These are phyloP conservation scores for Cyanodermella asteris DNA, from an alignment of 2,329 filamentous ascomycete species.

Conservation along the genomic window DNA sequence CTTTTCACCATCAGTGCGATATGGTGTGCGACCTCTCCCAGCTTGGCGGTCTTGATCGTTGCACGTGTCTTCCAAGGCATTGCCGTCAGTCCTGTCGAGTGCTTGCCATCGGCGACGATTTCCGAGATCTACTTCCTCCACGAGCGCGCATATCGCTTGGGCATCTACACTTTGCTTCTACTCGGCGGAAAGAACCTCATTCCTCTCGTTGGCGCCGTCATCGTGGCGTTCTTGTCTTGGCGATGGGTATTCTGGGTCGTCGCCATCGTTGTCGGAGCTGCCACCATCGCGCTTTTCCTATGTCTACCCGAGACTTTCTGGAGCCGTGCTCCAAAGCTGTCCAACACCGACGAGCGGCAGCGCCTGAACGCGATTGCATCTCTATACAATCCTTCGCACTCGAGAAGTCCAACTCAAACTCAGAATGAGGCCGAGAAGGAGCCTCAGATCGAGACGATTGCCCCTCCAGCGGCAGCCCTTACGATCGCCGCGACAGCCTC, in stretches of 20 bases:
- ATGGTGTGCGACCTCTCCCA: constrained; percentile 74
- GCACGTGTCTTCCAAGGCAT: constrained; percentile 76
- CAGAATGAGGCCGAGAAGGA: constrained; percentile 3
- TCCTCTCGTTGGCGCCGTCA: constrained; percentile 63
- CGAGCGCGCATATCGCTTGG: constrained; percentile 76
- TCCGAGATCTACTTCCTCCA: constrained; percentile 94
- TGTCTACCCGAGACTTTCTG: constrained; percentile 93
- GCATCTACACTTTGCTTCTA: constrained; percentile 76
- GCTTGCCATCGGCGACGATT: constrained; percentile 78
- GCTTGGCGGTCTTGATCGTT: constrained; percentile 54
- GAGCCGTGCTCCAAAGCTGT: constrained; percentile 71
- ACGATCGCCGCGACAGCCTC: constrained; percentile 1
- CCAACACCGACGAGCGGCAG: too few species aligned
- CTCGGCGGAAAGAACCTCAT: constrained; percentile 82
- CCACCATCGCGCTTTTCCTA: constrained; percentile 53
- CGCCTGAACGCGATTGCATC: constrained; percentile 4
- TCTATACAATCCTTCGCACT: constrained; percentile 2
- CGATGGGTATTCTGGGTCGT: constrained; percentile 85
- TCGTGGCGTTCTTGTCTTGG: constrained; percentile 62
- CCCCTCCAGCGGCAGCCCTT: constrained; percentile 1
- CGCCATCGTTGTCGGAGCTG: constrained; percentile 54
- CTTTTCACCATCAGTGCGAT: constrained; percentile 57
- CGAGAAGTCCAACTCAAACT: constrained; percentile 5
- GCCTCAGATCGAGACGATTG: constrained; percentile 2
- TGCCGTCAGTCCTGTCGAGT: constrained; percentile 75